Base-by-base conservation (phyloP, 2,329 filamentous ascomycete species). In the Botrytis medusae region DNA sequence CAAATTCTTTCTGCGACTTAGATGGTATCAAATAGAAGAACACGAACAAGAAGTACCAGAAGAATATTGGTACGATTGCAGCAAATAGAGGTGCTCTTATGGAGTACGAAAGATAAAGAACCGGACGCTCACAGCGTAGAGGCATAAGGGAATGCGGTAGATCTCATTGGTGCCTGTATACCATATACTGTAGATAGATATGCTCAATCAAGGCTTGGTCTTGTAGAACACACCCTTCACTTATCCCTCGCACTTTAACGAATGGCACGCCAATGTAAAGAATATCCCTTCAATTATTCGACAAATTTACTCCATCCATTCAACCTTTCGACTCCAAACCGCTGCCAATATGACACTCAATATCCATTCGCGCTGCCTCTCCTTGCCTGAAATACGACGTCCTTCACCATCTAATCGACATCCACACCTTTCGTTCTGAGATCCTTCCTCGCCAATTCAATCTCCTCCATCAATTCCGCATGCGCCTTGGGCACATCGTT, bases 401-500 rank as follows among this genome's bases (percentile, higher is more conserved):
- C 37, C 51, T 29, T 22, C 63, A 29, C 32, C 54, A 44, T 60
- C 46, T 78, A 81, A 75, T 81, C 80, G 71, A 81, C 79, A 74
- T 92, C 90, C 59, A 97, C 93, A 14, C 93, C 93, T 82, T 92
- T 89, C 74, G 86, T 86, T 81, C 89, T 88, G 82, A 97, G 84
- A 79, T 97, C 93, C 75, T 84, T 85, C 85, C 92, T 91, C 76
- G 93, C 93, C 82, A 90, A 78, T 76, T 93, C 88, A 81, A 97
- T 96, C 84, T 98, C 93, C 79, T 85, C 86, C 87, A 96, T 94
- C 79, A 99, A 86, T 84, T 98, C 95, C 82, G 91, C 89, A 84
- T 98, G 92, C 70, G 96, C 96, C 75, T 93, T 89, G 72, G 95
- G 95, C 67, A 97, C 94, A 83, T 98, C 95, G 86, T 97, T 96